A percentile compares a stretch with the other conserved stretches of the same genome.
These are phyloP conservation scores for Aspergillus incahuasiensis DNA, from an alignment of 495 filamentous ascomycete species.

Conservation along the genomic window DNA sequence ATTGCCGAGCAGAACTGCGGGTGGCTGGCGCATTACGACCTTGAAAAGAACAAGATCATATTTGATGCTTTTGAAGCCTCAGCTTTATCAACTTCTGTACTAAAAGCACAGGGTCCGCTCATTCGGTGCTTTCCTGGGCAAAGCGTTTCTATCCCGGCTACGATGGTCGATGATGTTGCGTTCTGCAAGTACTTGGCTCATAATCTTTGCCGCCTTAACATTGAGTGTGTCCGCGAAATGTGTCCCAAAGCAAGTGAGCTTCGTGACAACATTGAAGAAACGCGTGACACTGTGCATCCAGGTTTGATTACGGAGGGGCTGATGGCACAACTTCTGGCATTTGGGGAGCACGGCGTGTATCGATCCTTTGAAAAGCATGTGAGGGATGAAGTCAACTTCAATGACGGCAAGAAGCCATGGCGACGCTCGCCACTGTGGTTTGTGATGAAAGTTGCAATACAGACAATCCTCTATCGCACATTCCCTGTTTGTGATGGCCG, in stretches of 20 bases:
- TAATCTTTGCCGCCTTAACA: constrained; percentile 7
- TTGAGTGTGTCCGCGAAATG: constrained; percentile 15
- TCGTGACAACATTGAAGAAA: constrained; percentile 30
- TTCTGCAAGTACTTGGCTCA: constrained; percentile 16
- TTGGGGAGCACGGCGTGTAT: constrained; percentile 12
- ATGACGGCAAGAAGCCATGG: constrained; percentile 11
- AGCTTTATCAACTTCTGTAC: constrained; percentile 2
- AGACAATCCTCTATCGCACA: constrained; percentile 44
- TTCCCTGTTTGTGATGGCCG: constrained; percentile 27
- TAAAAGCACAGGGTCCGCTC: not conserved
- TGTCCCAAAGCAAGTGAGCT: constrained; percentile 35
- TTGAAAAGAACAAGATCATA: constrained; percentile 8
- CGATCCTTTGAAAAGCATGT: constrained; percentile 14
- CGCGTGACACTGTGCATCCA: constrained; percentile 50
- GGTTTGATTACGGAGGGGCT: constrained; percentile 55
- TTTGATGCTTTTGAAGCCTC: constrained; percentile 20
- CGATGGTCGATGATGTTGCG: not conserved
- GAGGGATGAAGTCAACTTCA: constrained; percentile 18
- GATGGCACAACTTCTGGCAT: constrained; percentile 24
- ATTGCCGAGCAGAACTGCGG: constrained; percentile 20
- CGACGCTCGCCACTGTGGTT: constrained; percentile 21
- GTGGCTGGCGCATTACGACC: constrained; percentile 15
- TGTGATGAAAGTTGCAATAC: constrained; percentile 15
- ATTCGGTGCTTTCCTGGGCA: not conserved
- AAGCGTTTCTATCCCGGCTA: constrained; percentile 14